These are phyloP conservation scores for Goniomonas avonlea DNA, from an alignment of 78 protist genomes.

Conservation along the genomic window DNA sequence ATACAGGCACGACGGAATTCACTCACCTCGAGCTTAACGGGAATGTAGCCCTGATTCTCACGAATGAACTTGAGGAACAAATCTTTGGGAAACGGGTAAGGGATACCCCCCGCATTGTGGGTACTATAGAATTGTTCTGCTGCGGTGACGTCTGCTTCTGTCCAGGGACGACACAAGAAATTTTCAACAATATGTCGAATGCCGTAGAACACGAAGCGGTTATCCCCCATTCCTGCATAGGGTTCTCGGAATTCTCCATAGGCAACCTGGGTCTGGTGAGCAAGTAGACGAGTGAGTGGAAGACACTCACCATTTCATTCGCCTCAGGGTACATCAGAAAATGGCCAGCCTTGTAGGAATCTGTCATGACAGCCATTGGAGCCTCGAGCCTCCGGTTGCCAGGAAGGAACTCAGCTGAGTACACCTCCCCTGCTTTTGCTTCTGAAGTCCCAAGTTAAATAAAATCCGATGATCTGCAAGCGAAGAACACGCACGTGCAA, in stretches of 20 bases:
- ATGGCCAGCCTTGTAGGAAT: slow-evolving; percentile 9
- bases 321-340: slow-evolving; percentile 13
- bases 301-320: too few relatives aligned
- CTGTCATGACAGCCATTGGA: slow-evolving; percentile 18
- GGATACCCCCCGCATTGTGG: background rate
- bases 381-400: background rate
- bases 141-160: slow-evolving; percentile 7
- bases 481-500: too few relatives aligned
- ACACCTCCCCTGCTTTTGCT: too few relatives aligned
- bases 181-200: background rate
- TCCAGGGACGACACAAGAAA: slow-evolving; percentile 6
- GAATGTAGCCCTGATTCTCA: background rate
- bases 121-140: slow-evolving; percentile 13
- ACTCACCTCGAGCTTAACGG: background rate
- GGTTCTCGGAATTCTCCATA: slow-evolving; percentile 2
- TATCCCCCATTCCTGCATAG: slow-evolving; percentile 3
- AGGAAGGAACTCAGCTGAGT: background rate
- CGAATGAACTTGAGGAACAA: background rate
- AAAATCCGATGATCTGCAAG: too few relatives aligned
- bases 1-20: too few relatives aligned
- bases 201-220: slow-evolving; percentile 21
- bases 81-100: background rate
- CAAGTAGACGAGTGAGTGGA: too few relatives aligned
- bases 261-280: background rate
- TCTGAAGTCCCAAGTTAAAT: too few relatives aligned